Percentiles rank a stretch among this genome's conserved stretches.
Evolutionary conservation across 441 rosid species (phyloP).

Genomic region (Populus hybrid): DNA sequence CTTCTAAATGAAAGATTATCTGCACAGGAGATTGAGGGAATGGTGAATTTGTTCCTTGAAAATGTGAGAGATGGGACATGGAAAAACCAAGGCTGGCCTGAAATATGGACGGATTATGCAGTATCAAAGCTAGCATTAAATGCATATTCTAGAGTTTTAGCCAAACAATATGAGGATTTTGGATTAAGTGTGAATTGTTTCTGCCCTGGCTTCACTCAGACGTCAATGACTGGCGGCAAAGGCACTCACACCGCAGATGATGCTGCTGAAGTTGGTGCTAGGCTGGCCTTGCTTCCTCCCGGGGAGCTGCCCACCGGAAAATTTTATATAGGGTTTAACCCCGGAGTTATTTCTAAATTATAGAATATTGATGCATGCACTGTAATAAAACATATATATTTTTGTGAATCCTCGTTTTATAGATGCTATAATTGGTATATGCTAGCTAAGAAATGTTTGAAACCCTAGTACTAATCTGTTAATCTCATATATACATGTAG

Average conservation of each 20-base stretch:
- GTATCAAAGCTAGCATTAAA: constrained; percentile 85
- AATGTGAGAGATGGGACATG: constrained; percentile 59
- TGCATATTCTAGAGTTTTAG: constrained; percentile 66
- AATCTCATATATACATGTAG: accelerated
- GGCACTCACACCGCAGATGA: constrained; percentile 68
- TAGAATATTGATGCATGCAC: constrained; percentile 1
- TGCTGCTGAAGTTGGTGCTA: constrained; percentile 42
- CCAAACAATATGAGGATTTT: constrained; percentile 31
- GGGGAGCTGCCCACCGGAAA: constrained; percentile 43
- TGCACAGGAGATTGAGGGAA: constrained; percentile 43
- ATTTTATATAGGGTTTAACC: constrained; percentile 45
- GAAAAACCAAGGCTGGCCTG: constrained; percentile 78
- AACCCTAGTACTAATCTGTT: too few relatives aligned
- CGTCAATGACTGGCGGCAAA: constrained; percentile 72
- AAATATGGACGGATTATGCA: constrained; percentile 79
- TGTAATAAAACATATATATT: background rate
- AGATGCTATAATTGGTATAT: too few relatives aligned
- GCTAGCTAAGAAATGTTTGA: too few relatives aligned
- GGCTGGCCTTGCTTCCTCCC: constrained; percentile 55
- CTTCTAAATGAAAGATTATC: constrained; percentile 42
- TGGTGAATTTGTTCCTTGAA: constrained; percentile 41
- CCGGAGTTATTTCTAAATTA: constrained; percentile 36
- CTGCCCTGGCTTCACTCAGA: constrained; percentile 86
- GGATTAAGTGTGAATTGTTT: constrained; percentile 60
- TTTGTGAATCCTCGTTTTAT: background rate